Base-by-base conservation (phyloP, 352 stramenopile species). In the Globisporangium rhizosaccharum region DNA sequence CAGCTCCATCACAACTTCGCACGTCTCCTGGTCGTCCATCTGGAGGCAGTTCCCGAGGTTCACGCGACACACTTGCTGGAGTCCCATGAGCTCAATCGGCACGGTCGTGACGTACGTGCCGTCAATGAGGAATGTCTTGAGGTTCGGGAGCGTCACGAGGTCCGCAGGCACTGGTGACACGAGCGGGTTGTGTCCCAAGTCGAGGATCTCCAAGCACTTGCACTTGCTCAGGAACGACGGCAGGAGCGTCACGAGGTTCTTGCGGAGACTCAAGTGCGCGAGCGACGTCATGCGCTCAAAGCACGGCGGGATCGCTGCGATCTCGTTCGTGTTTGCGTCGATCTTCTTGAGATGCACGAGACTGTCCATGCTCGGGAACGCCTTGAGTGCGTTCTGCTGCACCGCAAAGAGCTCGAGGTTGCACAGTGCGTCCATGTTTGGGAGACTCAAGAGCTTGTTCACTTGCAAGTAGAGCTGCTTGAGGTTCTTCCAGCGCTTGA, bases 71-170 rank as follows among this genome's bases (percentile, higher is more conserved):
- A 90, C 59, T 12, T 71, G 73, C 20, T 59, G 57, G 18, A 92
- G 66, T 2, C 69, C 69, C 18, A 85, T 79, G 41, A 94, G 68
- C 33, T 88, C 79, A 26, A 85, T 84, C 7, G 85, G 81, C 37
- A 94, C 50, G n/a, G 62, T 48, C 0, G 72, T 73, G 23, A 94
- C 57, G 4, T 61, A 57, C 9, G 75, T 75, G 39, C 66, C 68
- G 51, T 90, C 77, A 11, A 94, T 57, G 23, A 92, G 65, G 18
- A 94, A 70, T 10, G 83, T 90, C 46, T 85, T 78, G 49, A 94
- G 59, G 25, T 79, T 72, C 7, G 50, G 58, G 41, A 94, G 62
- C 30, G 66, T 65, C 6, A 69, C 66, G 9, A 91, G 59, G 25
- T 75, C 66, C 2, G 55, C 53, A 8, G 84, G 81, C 6, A 90